Percentiles rank a stretch among this genome's conserved stretches.
phyloP scores from a whole-genome alignment of 2,329 filamentous ascomycete species.

The Amphichorda felina region DNA sequence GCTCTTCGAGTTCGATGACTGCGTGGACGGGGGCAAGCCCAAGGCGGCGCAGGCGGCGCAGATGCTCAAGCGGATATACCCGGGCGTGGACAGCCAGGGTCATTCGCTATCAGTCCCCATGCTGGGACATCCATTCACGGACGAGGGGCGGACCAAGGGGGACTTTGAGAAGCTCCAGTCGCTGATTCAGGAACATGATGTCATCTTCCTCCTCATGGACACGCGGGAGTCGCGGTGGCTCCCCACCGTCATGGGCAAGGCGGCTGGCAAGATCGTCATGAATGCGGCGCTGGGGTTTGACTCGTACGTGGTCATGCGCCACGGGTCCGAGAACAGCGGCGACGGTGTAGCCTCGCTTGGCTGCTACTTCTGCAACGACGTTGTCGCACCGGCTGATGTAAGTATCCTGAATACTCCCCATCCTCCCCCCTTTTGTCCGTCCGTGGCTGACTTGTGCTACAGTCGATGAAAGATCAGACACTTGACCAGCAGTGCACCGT shows the following conservation, averaged over 20 bases:
- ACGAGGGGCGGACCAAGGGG: conserved; percentile 54
- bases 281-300: conserved; percentile 96
- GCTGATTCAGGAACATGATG: conserved; percentile 78
- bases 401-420: conserved; percentile 32
- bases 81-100: conserved; percentile 72
- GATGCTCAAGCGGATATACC: conserved; percentile 76
- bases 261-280: conserved; percentile 86
- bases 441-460: conserved; percentile 1
- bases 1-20: conserved; percentile 83
- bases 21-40: conserved; percentile 67
- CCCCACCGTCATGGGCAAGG: conserved; percentile 91
- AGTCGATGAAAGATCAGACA: conserved; percentile 91
- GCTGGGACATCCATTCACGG: conserved; percentile 78
- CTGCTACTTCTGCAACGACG: conserved; percentile 98
- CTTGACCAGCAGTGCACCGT: conserved; percentile 98
- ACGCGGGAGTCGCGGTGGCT: conserved; percentile 91
- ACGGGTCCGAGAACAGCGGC: conserved; percentile 55
- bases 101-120: conserved; percentile 83
- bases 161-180: conserved; percentile 67
- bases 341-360: conserved; percentile 59
- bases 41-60: conserved; percentile 77
- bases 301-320: conserved; percentile 93
- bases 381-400: conserved; percentile 87
- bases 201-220: conserved; percentile 93
- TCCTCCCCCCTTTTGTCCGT: background rate